Conservation (phyloP, 768 basidiomycete species). For the Hygrocybe coccinea region DNA sequence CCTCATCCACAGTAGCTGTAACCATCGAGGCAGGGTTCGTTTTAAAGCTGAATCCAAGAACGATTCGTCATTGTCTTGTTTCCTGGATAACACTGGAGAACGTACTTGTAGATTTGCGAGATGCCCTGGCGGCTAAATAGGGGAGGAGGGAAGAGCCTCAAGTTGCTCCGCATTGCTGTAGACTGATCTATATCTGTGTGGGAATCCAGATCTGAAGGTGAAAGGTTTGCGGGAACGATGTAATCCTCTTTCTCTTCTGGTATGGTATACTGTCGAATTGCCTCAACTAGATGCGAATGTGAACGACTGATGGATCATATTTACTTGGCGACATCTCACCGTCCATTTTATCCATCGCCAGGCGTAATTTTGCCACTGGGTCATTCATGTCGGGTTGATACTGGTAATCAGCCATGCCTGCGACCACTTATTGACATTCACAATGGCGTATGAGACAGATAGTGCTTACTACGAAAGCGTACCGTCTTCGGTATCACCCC, state of each 20-base stretch:
- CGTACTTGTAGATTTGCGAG: slow-evolving; percentile 77
- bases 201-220: slow-evolving; percentile 4
- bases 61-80: background rate
- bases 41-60: slow-evolving; percentile 53
- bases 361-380: slow-evolving; percentile 61
- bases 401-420: slow-evolving; percentile 94
- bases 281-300: slow-evolving; percentile 51
- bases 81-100: background rate
- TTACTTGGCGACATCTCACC: slow-evolving; percentile 43
- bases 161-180: slow-evolving; percentile 43
- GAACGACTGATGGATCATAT: background rate
- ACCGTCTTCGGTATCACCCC: slow-evolving; percentile 79
- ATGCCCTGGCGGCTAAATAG: slow-evolving; percentile 80
- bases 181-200: slow-evolving; percentile 7
- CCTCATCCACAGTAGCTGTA: slow-evolving; percentile 61
- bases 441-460: too few relatives aligned
- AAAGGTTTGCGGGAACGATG: slow-evolving; percentile 24
- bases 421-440: background rate
- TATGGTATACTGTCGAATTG: slow-evolving; percentile 65
- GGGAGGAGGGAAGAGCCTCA: slow-evolving; percentile 83
- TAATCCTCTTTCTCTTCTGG: slow-evolving; percentile 67
- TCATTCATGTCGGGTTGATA: slow-evolving; percentile 73
- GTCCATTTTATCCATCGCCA: slow-evolving; percentile 75
- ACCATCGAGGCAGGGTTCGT: slow-evolving; percentile 69
- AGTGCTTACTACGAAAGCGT: slow-evolving; percentile 78